phyloP scores from a whole-genome alignment of 2,329 filamentous ascomycete genomes.

The Apiospora saccharicola region DNA sequence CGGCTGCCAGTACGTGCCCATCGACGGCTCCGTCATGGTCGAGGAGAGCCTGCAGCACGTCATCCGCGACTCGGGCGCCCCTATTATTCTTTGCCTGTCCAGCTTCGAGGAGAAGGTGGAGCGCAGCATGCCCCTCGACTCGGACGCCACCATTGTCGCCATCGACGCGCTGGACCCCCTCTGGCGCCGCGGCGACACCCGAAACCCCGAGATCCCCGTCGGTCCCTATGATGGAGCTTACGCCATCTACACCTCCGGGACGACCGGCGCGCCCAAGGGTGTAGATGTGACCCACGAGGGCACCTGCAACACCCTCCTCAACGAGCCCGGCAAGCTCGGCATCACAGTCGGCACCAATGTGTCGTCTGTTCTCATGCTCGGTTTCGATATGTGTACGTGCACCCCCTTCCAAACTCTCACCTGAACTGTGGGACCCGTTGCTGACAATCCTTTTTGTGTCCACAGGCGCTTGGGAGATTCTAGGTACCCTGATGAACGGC shows the following conservation, averaged over 20 bases:
- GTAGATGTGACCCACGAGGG: slow-evolving; percentile 20
- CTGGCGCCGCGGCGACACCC: slow-evolving; percentile 20
- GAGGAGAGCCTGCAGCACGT: slow-evolving; percentile 23
- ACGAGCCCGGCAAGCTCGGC: slow-evolving; percentile 22
- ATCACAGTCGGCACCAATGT: slow-evolving; percentile 20
- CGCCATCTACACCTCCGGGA: slow-evolving; percentile 23
- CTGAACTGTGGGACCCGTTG: slow-evolving; percentile 53
- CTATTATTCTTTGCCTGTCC: slow-evolving; percentile 18
- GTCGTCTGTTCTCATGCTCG: slow-evolving; percentile 18
- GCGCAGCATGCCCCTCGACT: slow-evolving; percentile 22
- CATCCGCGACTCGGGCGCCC: slow-evolving; percentile 14
- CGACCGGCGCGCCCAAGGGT: slow-evolving; percentile 21
- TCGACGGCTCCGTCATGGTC: slow-evolving; percentile 22
- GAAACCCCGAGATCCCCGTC: slow-evolving; percentile 1
- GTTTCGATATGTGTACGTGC: slow-evolving; percentile 23
- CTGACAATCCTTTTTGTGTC: slow-evolving; percentile 89
- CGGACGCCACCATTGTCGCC: slow-evolving; percentile 8
- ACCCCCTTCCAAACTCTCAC: background rate
- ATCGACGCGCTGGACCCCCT: slow-evolving; percentile 13
- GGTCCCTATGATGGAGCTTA: slow-evolving; percentile 17
- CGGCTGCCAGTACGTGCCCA: slow-evolving; percentile 21
- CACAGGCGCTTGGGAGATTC: slow-evolving; percentile 47
- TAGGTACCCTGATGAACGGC: slow-evolving; percentile 20
- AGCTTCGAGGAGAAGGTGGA: slow-evolving; percentile 22
- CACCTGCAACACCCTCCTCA: slow-evolving; percentile 22